Percentiles rank a stretch among this genome's conserved stretches.
Conservation (phyloP, 306 rosid species). For the Medicago lupulina region DNA sequence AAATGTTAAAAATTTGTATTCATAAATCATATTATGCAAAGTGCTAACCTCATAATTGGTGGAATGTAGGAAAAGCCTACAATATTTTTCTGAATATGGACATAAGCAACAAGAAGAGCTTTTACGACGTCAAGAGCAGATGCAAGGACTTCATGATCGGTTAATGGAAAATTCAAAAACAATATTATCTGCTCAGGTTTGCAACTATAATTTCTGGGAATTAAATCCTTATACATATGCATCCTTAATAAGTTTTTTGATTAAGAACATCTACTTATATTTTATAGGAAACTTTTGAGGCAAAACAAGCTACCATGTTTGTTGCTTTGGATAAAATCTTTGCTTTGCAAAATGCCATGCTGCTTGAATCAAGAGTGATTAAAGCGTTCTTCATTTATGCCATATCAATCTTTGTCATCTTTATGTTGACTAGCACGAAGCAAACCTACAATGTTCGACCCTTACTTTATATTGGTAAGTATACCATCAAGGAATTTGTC, state of each 20-base stretch:
- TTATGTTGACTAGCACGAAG: slow-evolving; percentile 87
- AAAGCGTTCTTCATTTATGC: slow-evolving; percentile 76
- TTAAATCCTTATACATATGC: not conserved
- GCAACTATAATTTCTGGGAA: not conserved
- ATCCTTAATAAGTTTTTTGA: not conserved
- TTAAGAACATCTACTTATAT: not conserved
- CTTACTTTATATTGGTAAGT: slow-evolving; percentile 69
- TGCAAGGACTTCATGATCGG: slow-evolving; percentile 69
- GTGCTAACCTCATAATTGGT: slow-evolving; percentile 4
- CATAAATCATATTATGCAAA: not conserved
- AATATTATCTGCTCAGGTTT: slow-evolving; percentile 62
- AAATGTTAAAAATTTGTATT: not conserved
- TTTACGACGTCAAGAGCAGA: slow-evolving; percentile 58
- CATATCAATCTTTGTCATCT: slow-evolving; percentile 62
- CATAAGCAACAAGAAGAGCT: slow-evolving; percentile 78
- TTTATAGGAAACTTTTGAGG: slow-evolving; percentile 69
- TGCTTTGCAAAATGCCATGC: slow-evolving; percentile 78
- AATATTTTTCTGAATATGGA: slow-evolving; percentile 61
- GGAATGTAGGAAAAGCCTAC: slow-evolving; percentile 60
- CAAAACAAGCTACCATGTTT: slow-evolving; percentile 87
- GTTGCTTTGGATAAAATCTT: slow-evolving; percentile 72
- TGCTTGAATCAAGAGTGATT: slow-evolving; percentile 76
- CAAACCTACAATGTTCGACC: slow-evolving; percentile 82
- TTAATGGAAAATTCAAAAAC: slow-evolving; percentile 73
- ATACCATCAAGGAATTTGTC: no score